Evolutionary conservation across 2,329 filamentous ascomycete genomes (phyloP), one percentile per base, ranked within the genome.

Genomic region (Aspergillus eucalypticola): DNA sequence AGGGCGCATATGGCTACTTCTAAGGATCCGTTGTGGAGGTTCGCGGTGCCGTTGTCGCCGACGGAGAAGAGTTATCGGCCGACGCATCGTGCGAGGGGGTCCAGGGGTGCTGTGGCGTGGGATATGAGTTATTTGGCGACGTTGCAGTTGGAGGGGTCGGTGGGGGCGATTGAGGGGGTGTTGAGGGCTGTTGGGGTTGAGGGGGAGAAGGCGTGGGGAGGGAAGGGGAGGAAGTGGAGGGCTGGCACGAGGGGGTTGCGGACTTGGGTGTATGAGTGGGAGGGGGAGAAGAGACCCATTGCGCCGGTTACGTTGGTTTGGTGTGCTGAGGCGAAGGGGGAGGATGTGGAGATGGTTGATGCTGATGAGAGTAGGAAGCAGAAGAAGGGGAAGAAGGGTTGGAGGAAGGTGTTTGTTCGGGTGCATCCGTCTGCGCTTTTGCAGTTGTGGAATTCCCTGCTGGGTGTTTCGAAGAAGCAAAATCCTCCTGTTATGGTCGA

Each of bases 101-200:
- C 88, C 55, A 86, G 88, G 65, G 93, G 95, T 5, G 89, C 89
- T 21, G 82, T 98, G 46, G 88, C 88, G 1, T 98, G 94, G 92
- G 95, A 99, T 76, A 91, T 87, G 81, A 98, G 93, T 73, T 99
- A 97, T 73, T 90, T 95, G 80, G 90, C 91, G 67, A 96, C 92
- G 1, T 89, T 98, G 65, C 84, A 88, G 13, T 73, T 98, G 3
- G 88, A 89, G 66, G 95, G 93, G 0, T 78, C 81, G 13, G 79
- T 85, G 42, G 75, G 79, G 29, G 88, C 88, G 56, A 78, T 96
- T 42, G 81, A 87, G 58, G 83, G 84, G 39, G 80, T 94, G 8
- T 73, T 98, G 35, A 86, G 81, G 68, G 82, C 81, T 5, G 67
- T 96, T 2, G 88, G 90, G 1, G 75, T 92, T 48, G 79, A 79